phyloP scores from a whole-genome alignment of 331 rosid genomes.

The Saraca asoca region DNA sequence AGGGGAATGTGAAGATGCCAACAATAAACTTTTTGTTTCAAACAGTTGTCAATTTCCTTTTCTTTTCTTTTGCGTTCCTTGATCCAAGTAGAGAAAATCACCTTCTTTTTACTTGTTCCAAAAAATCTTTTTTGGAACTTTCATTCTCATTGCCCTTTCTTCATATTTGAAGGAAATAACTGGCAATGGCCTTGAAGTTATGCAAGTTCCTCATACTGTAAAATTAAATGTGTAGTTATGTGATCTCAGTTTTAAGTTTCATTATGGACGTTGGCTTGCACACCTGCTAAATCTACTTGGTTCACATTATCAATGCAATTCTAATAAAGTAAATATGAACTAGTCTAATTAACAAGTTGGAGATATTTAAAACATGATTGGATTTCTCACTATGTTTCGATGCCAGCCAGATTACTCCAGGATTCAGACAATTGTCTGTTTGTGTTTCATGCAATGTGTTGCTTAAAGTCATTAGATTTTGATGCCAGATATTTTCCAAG shows the following conservation, averaged over 20 bases:
- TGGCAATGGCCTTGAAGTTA: conserved; percentile 4
- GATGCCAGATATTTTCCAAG: conserved; percentile 94
- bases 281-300: neutral
- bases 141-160: conserved; percentile 4
- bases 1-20: conserved; percentile 5
- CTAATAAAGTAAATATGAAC: conserved; percentile 8
- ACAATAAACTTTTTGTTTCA: neutral
- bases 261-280: conserved; percentile 14
- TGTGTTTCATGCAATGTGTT: conserved; percentile 33
- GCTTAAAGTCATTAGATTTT: conserved; percentile 45
- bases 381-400: conserved; percentile 26
- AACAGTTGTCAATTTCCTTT: conserved; percentile 10
- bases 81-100: conserved; percentile 3
- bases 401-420: conserved; percentile 27
- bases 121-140: neutral
- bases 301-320: conserved; percentile 9
- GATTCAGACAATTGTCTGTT: conserved; percentile 29
- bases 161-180: conserved; percentile 20
- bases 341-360: conserved; percentile 29
- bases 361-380: conserved; percentile 13
- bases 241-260: conserved; percentile 18
- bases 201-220: conserved; percentile 6
- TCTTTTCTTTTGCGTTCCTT: conserved; percentile 5
- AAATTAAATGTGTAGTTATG: conserved; percentile 8
- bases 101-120: neutral